A percentile compares a stretch with the other conserved stretches of the same genome.
Conservation (phyloP, 805 yeast species). For the Pichia paraexigua region DNA sequence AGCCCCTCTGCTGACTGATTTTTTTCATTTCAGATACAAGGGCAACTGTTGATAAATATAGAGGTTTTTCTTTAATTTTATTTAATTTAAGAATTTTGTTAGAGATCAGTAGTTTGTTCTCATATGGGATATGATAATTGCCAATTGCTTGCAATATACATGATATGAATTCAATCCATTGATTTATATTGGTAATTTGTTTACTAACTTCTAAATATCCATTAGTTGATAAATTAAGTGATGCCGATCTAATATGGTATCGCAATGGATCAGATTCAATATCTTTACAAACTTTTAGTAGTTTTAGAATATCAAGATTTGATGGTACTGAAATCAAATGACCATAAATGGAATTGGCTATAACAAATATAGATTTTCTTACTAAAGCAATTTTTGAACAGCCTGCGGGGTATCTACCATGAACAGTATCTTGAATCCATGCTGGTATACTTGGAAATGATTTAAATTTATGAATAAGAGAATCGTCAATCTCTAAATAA, state of each 20-base stretch:
- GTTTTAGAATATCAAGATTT: conserved; percentile 23
- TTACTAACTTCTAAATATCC: conserved; percentile 13
- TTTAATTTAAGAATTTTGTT: conserved; percentile 17
- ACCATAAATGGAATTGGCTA: conserved; percentile 32
- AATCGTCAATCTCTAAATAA: conserved; percentile 30
- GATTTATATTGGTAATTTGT: conserved; percentile 9
- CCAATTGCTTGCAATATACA: conserved; percentile 19
- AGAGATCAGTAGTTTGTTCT: conserved; percentile 12
- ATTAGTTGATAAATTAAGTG: conserved; percentile 14
- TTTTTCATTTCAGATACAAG: conserved; percentile 6
- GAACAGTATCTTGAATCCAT: conserved; percentile 33
- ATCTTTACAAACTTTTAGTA: conserved; percentile 34
- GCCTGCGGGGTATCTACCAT: conserved; percentile 45
- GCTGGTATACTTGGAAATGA: conserved; percentile 35
- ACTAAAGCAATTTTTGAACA: conserved; percentile 39
- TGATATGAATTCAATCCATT: conserved; percentile 15
- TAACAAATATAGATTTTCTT: conserved; percentile 30
- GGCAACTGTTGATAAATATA: conserved; percentile 4
- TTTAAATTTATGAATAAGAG: conserved; percentile 26
- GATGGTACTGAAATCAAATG: conserved; percentile 32
- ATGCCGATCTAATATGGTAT: conserved; percentile 36
- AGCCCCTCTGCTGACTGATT: conserved; percentile 1
- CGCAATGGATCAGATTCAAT: conserved; percentile 41
- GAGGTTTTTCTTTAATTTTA: conserved; percentile 10
- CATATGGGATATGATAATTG: conserved; percentile 8